Percentiles rank a stretch among this genome's conserved stretches.
Evolutionary conservation across 1,284 basidiomycete species (phyloP).

Genomic region (Heliocybe sulcata): DNA sequence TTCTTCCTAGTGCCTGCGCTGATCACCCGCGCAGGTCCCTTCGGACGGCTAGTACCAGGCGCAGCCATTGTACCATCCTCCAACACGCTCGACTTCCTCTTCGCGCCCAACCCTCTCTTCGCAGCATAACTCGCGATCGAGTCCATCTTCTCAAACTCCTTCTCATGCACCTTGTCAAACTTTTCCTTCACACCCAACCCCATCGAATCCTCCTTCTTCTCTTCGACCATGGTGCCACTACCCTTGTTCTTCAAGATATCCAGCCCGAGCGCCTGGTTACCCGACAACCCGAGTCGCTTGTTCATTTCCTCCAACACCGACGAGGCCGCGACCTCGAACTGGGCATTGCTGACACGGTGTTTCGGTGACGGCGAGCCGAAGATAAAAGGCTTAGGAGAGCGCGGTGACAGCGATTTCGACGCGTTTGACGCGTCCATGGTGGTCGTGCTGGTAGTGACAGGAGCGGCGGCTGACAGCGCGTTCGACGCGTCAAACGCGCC

Average conservation of each 20-base stretch:
- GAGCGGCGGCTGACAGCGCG: constrained; percentile 32
- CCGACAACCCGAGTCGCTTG: constrained; percentile 51
- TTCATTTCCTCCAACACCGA: constrained; percentile 76
- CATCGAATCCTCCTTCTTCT: constrained; percentile 16
- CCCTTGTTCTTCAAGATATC: constrained; percentile 27
- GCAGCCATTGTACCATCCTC: constrained; percentile 27
- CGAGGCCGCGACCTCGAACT: constrained; percentile 54
- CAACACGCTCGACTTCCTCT: constrained; percentile 33
- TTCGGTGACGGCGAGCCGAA: constrained; percentile 67
- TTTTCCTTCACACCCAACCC: constrained; percentile 22
- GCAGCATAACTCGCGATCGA: constrained; percentile 48
- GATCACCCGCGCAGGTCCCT: constrained; percentile 42
- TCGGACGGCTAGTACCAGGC: constrained; percentile 18
- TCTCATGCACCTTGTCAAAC: constrained; percentile 57
- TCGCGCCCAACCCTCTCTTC: constrained; percentile 24
- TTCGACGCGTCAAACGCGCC: constrained; percentile 17
- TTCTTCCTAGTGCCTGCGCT: constrained; percentile 38
- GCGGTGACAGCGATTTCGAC: neutral
- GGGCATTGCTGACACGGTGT: constrained; percentile 48
- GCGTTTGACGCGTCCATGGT: neutral
- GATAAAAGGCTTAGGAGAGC: constrained; percentile 39
- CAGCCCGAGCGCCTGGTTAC: constrained; percentile 35
- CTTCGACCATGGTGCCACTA: constrained; percentile 7
- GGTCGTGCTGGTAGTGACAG: constrained; percentile 1
- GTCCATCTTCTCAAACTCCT: constrained; percentile 68